Evolutionary conservation across 768 basidiomycete genomes (phyloP), one percentile per base, ranked within the genome.

Genomic region (Cubamyces sp.): DNA sequence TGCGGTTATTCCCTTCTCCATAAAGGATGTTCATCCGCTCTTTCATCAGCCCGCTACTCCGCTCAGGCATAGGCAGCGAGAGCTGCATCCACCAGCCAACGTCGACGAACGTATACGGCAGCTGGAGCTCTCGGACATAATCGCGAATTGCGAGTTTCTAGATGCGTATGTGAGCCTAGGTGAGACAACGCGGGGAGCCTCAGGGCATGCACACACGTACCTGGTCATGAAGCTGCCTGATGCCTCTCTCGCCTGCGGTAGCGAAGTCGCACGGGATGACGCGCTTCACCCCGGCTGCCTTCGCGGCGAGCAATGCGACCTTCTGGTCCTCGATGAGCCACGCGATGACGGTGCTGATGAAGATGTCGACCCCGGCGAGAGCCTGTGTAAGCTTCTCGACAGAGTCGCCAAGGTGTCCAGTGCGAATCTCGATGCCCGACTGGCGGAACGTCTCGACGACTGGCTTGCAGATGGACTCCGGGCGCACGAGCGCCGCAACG

Each of bases 1-100:
- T 55, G 39, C 66, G 65, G 46, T 66, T 53, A 14, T 64, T 55
- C 5, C 71, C 71, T 9, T 49, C 54, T 0, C 60, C 68, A 58
- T 69, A 68, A 19, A 71, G 18, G 28, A 40, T 52, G 21, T 54
- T 23, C 3, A 53, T 50, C 3, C 5, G 21, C 12, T 23, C 53
- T 37, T 50, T 58, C 5, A 48, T 21, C 25, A 25, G 9, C 15
- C 9, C 28, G 18, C 18, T 39, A n/a, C 43, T 54, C 5, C 42
- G 51, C 19, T 52, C 16, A 1, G 45, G 46, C 5, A 48, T 21
- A 5, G 68, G 58, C 14, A 69, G 41, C n/a, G 58, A 6, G 14
- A 67, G 16, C 54, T 75, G 71, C 66, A 68, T 67, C 74, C 75
- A 75, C 62, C 64, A 73, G 3, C 74, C 73, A 16, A 72, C 71